Evolutionary conservation across 768 basidiomycete species (phyloP).

Genomic region (Boletus reticulatus): DNA sequence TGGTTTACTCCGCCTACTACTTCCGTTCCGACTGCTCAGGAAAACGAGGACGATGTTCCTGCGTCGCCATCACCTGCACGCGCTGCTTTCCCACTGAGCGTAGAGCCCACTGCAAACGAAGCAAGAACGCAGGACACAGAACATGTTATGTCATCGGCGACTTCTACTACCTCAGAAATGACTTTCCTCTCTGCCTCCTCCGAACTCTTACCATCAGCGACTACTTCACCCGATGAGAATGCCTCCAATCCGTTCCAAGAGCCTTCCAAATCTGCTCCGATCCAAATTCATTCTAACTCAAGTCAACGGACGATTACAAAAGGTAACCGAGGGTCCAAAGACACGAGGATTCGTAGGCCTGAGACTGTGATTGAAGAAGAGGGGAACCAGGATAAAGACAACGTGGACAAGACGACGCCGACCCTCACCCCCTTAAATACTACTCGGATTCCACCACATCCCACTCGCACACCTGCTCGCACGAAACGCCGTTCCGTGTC

Average conservation of each 20-base stretch:
- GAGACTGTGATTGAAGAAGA: slow-evolving; percentile 57
- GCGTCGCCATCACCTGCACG: slow-evolving; percentile 33
- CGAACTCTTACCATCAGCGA: slow-evolving; percentile 47
- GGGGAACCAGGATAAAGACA: neutral
- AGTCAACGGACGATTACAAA: slow-evolving; percentile 65
- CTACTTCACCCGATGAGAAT: slow-evolving; percentile 56
- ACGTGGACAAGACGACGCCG: slow-evolving; percentile 1
- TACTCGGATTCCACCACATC: slow-evolving; percentile 50
- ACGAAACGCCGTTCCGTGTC: slow-evolving; percentile 96
- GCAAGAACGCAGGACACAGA: slow-evolving; percentile 21
- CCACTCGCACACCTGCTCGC: slow-evolving; percentile 85
- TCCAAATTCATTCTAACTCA: slow-evolving; percentile 46
- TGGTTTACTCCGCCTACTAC: slow-evolving; percentile 65
- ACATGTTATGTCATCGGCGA: slow-evolving; percentile 46
- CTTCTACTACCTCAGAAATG: slow-evolving; percentile 36
- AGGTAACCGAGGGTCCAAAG: slow-evolving; percentile 25
- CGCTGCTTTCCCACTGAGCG: slow-evolving; percentile 28
- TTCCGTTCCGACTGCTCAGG: slow-evolving; percentile 1
- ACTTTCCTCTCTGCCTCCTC: slow-evolving; percentile 57
- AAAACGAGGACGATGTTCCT: slow-evolving; percentile 19
- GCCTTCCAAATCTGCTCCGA: slow-evolving; percentile 12
- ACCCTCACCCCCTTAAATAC: slow-evolving; percentile 24
- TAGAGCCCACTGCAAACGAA: slow-evolving; percentile 14
- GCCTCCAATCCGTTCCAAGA: slow-evolving; percentile 42
- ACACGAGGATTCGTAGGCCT: slow-evolving; percentile 38